A percentile compares a stretch with the other conserved stretches of the same genome.
Conservation (phyloP, 495 filamentous ascomycete genomes). For the Lophium mytilinum region DNA sequence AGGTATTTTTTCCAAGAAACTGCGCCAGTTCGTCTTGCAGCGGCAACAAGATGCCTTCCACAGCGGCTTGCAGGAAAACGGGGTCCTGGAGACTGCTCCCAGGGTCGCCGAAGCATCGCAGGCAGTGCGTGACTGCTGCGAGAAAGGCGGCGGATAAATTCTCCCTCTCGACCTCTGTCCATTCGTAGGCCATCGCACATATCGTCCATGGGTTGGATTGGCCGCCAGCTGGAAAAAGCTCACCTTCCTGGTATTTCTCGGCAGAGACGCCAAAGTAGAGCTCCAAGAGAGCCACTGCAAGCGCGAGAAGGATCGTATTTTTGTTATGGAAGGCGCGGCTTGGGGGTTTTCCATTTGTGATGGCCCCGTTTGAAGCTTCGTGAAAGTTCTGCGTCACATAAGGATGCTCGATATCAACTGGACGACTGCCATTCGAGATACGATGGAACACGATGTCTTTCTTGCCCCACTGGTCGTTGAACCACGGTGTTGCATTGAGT, state of each 20-base stretch:
- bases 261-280: conserved; percentile 24
- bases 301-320: conserved; percentile 24
- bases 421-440: conserved; percentile 1
- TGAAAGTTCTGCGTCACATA: conserved; percentile 10
- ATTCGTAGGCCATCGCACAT: conserved; percentile 23
- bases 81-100: conserved; percentile 17
- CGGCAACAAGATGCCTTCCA: conserved; percentile 22
- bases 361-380: not conserved
- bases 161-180: conserved; percentile 22
- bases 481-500: conserved; percentile 23
- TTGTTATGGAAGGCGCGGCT: conserved; percentile 22
- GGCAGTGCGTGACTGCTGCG: conserved; percentile 20
- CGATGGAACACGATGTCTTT: conserved; percentile 22
- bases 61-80: conserved; percentile 22
- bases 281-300: conserved; percentile 21
- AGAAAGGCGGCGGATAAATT: conserved; percentile 23
- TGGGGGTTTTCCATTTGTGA: not conserved
- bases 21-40: conserved; percentile 23
- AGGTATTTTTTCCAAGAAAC: conserved; percentile 17
- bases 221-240: not conserved
- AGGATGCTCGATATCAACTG: conserved; percentile 23
- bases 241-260: conserved; percentile 11
- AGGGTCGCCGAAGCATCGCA: conserved; percentile 23
- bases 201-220: conserved; percentile 18
- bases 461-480: conserved; percentile 14